These are phyloP conservation scores for Penicillium sp. DNA, from an alignment of 2,329 filamentous ascomycete species.

Conservation along the genomic window DNA sequence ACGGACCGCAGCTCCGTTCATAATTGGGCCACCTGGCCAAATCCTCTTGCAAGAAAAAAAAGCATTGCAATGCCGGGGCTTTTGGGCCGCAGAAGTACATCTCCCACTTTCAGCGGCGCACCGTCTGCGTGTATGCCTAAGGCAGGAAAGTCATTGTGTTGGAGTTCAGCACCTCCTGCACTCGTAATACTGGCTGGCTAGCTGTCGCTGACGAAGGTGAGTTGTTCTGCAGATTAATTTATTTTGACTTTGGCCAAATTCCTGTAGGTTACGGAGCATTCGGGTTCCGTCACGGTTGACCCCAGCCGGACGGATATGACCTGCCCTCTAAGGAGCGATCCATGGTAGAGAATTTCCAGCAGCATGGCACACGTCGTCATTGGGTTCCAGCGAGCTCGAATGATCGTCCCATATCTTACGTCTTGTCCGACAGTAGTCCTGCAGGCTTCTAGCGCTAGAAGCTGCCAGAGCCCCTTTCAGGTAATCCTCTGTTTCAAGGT, in stretches of 20 bases:
- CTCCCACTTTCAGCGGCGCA: too few relatives aligned
- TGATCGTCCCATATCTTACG: constrained; percentile 24
- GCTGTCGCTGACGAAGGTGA: neutral
- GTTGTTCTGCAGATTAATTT: constrained; percentile 10
- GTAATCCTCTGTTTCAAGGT: neutral
- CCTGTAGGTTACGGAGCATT: constrained; percentile 9
- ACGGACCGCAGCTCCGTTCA: constrained; percentile 12
- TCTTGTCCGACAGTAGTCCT: constrained; percentile 14
- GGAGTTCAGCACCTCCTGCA: neutral
- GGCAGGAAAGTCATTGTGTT: neutral
- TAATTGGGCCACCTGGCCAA: constrained; percentile 1
- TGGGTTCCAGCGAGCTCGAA: constrained; percentile 31
- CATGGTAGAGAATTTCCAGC: constrained; percentile 33
- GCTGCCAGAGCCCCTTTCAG: constrained; percentile 10
- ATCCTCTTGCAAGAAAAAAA: neutral
- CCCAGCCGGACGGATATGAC: constrained; percentile 23
- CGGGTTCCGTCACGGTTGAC: constrained; percentile 3
- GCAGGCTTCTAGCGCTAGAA: constrained; percentile 1
- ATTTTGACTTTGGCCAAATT: constrained; percentile 17
- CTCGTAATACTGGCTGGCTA: neutral
- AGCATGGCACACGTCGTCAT: constrained; percentile 33
- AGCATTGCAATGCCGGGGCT: neutral
- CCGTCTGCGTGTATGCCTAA: neutral
- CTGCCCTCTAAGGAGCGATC: constrained; percentile 14
- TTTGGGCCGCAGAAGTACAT: neutral